Base-by-base conservation (phyloP, 106 monocot species). In the Agapanthus africanus region DNA sequence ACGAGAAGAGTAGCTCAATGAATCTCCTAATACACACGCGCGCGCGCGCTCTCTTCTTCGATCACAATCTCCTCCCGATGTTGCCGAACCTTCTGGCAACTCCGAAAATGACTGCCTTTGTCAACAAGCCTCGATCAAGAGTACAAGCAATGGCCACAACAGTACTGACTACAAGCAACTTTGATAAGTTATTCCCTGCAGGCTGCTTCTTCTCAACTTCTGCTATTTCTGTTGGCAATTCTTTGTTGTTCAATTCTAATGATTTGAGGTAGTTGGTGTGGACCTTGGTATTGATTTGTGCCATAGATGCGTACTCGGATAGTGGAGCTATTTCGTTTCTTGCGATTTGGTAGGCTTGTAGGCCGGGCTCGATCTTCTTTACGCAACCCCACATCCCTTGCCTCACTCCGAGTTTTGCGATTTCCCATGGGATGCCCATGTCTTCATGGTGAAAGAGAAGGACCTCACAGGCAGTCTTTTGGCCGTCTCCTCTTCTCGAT, bases 351-450 rank as follows among this genome's bases (percentile, higher is more conserved):
- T 90, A 94, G 18, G 84, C 80, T 0, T 87, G 84, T 19, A 94
- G 70, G 11, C 94, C 94, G 7, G 94, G 90, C 51, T 94, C 94
- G 9, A 94, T 79, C 73, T 72, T 87, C 69, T 87, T 94, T 15
- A 94, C 94, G 23, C 80, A 76, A 19, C 94, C 90, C 94, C 94
- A 94, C 94, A 94, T 94, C 11, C 94, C 94, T 66, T 94, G 94
- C 9, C 87, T 74, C 27, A 94, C 76, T 8, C 94, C 94, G 4
- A 94, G 76, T 73, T 94, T 94, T 44, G 94, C 87, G 15, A 94
- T 76, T 63, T 94, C 87, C 81, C 87, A 74, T 2, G 94, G 94
- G 64, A 94, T 94, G 47, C 94, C 90, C 94, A 94, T 94, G 71
- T 94, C 85, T 74, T 94, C 94, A 41, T 90, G 75, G 65, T 94